These are phyloP conservation scores for Huntiella bhutanensis DNA, from an alignment of 2,329 filamentous ascomycete species.

Conservation along the genomic window DNA sequence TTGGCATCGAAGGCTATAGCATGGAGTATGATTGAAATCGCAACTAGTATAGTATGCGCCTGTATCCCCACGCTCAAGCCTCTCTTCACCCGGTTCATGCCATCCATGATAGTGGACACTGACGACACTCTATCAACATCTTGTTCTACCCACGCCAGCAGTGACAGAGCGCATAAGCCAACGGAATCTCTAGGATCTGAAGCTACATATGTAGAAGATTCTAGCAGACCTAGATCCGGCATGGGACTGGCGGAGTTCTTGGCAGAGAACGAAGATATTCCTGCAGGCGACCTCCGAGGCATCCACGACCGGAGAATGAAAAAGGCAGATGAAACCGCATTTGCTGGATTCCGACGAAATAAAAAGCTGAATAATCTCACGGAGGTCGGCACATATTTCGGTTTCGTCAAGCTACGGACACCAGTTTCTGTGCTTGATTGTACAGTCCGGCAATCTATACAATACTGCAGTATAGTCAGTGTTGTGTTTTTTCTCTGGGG, in stretches of 20 bases:
- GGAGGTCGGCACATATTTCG: constrained; percentile 29
- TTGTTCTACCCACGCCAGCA: background rate
- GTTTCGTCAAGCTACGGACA: constrained; percentile 52
- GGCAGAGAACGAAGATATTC: constrained; percentile 3
- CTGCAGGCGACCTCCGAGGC: background rate
- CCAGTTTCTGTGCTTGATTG: constrained; percentile 54
- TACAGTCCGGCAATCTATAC: constrained; percentile 43
- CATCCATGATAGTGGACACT: constrained; percentile 34
- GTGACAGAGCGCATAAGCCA: background rate
- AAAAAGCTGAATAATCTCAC: too few relatives aligned
- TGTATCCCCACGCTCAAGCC: constrained; percentile 89
- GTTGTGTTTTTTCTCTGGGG: constrained; percentile 80
- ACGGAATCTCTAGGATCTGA: background rate
- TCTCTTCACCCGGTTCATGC: constrained; percentile 48
- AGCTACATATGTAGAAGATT: background rate
- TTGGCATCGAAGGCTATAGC: constrained; percentile 73
- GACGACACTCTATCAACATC: background rate
- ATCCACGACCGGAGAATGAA: constrained; percentile 14
- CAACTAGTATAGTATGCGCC: constrained; percentile 73
- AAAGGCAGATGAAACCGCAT: constrained; percentile 4
- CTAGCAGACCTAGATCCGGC: background rate
- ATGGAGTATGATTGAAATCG: constrained; percentile 89
- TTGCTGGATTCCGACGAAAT: too few relatives aligned
- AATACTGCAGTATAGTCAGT: constrained; percentile 56
- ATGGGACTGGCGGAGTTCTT: constrained; percentile 9